phyloP scores from a whole-genome alignment of 805 yeast genomes.

The Yamadazyma sp. region DNA sequence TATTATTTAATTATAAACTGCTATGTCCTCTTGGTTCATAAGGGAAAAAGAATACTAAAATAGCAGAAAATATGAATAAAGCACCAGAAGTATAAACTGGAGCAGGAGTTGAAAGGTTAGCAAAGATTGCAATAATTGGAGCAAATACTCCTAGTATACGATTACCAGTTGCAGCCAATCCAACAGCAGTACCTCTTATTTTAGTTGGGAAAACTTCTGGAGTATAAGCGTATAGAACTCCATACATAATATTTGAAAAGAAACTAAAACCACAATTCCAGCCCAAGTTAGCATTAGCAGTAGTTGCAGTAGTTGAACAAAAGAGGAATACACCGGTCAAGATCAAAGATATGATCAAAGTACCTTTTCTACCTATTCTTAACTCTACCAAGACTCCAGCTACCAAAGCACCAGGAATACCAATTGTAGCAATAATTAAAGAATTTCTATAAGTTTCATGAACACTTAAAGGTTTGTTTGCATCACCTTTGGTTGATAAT shows the following conservation, averaged over 20 bases:
- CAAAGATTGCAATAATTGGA: conserved; percentile 54
- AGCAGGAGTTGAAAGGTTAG: conserved; percentile 52
- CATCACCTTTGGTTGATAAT: conserved; percentile 40
- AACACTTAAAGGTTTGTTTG: conserved; percentile 25
- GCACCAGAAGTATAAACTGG: conserved; percentile 65
- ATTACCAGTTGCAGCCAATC: conserved; percentile 53
- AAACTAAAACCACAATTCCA: conserved; percentile 48
- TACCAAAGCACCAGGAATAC: conserved; percentile 31
- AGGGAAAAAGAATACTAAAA: conserved; percentile 26
- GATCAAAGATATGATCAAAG: conserved; percentile 50
- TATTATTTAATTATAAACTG: neutral
- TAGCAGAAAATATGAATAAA: conserved; percentile 45
- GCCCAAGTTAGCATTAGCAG: conserved; percentile 41
- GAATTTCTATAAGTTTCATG: conserved; percentile 31
- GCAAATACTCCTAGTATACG: conserved; percentile 55
- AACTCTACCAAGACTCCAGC: conserved; percentile 32
- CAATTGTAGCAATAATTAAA: conserved; percentile 28
- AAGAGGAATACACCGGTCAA: conserved; percentile 57
- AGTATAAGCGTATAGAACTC: conserved; percentile 61
- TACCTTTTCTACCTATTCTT: conserved; percentile 54
- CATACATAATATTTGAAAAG: conserved; percentile 54
- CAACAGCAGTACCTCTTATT: conserved; percentile 55
- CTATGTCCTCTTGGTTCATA: conserved; percentile 23
- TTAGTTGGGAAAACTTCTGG: conserved; percentile 58
- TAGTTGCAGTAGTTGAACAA: conserved; percentile 60